phyloP scores from a whole-genome alignment of 805 yeast genomes.

The Starmerella bombicola region DNA sequence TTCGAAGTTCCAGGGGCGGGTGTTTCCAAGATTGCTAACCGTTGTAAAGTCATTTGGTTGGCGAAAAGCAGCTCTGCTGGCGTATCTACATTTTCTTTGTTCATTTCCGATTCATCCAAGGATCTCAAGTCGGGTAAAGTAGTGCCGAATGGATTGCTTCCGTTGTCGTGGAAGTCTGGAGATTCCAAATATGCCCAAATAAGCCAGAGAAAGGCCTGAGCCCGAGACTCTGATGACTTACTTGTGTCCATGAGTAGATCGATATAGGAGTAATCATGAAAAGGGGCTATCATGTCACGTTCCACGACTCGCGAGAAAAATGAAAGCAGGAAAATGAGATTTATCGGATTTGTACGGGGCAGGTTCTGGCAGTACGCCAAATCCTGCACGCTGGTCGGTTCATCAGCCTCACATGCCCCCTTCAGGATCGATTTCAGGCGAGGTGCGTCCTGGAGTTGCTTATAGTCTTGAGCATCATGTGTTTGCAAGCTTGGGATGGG shows the following conservation, averaged over 20 bases:
- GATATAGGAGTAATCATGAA: constrained; percentile 27
- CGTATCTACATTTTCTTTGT: constrained; percentile 35
- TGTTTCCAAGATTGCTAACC: constrained; percentile 28
- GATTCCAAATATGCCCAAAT: constrained; percentile 73
- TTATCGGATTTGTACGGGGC: constrained; percentile 57
- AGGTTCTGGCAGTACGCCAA: constrained; percentile 1
- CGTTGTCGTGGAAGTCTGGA: constrained; percentile 38
- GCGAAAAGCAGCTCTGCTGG: constrained; percentile 36
- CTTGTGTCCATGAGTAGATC: constrained; percentile 52
- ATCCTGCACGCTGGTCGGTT: constrained; percentile 12
- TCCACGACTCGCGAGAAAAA: constrained; percentile 45
- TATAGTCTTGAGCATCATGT: constrained; percentile 43
- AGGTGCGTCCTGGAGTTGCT: constrained; percentile 90
- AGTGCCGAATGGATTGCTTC: constrained; percentile 45
- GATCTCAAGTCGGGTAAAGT: constrained; percentile 35
- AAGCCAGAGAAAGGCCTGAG: constrained; percentile 69
- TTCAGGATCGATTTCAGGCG: constrained; percentile 79
- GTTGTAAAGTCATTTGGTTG: constrained; percentile 30
- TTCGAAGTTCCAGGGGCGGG: background rate
- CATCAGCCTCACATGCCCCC: constrained; percentile 65
- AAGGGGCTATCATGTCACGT: constrained; percentile 28
- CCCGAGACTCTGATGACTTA: constrained; percentile 53
- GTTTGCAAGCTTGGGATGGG: constrained; percentile 83
- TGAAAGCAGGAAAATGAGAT: constrained; percentile 61
- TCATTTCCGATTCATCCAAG: constrained; percentile 25